Conservation (phyloP, 2,329 filamentous ascomycete genomes). For the Fonsecaea monophora region DNA sequence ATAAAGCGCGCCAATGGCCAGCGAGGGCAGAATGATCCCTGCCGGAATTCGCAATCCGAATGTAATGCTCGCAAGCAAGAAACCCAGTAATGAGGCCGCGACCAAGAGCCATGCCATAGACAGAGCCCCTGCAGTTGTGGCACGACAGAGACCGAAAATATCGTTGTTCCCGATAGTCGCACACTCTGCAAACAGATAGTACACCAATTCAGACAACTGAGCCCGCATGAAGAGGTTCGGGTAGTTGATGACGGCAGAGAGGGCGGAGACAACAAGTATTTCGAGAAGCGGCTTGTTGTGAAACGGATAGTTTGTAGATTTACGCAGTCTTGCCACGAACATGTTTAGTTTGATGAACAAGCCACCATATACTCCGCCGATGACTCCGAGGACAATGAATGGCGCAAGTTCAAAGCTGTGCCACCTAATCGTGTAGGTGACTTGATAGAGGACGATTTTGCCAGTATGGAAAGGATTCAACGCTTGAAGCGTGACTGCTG, state of each 20-base stretch:
- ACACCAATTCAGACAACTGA: slow-evolving; percentile 88
- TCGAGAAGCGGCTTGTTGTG: slow-evolving; percentile 75
- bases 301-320: slow-evolving; percentile 51
- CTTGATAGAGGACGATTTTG: slow-evolving; percentile 94
- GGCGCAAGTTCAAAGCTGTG: slow-evolving; percentile 92
- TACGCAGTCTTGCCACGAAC: slow-evolving; percentile 80
- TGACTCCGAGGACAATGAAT: slow-evolving; percentile 82
- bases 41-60: slow-evolving; percentile 95
- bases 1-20: slow-evolving; percentile 91
- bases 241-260: slow-evolving; percentile 91
- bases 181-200: slow-evolving; percentile 90
- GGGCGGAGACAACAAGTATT: slow-evolving; percentile 76
- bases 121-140: slow-evolving; percentile 77
- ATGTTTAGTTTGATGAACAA: slow-evolving; percentile 96
- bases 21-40: slow-evolving; percentile 92
- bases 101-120: slow-evolving; percentile 83
- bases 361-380: slow-evolving; percentile 92
- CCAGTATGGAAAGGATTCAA: slow-evolving; percentile 94
- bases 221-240: slow-evolving; percentile 96
- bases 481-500: slow-evolving; percentile 88
- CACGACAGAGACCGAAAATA: slow-evolving; percentile 84
- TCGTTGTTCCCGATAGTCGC: slow-evolving; percentile 76
- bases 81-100: slow-evolving; percentile 80
- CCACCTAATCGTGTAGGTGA: slow-evolving; percentile 90
- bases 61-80: slow-evolving; percentile 83